Evolutionary conservation across 176 grass and related monocot genomes (phyloP), one percentile per base, ranked within the genome.

Genomic region (Paspalum vaginatum): DNA sequence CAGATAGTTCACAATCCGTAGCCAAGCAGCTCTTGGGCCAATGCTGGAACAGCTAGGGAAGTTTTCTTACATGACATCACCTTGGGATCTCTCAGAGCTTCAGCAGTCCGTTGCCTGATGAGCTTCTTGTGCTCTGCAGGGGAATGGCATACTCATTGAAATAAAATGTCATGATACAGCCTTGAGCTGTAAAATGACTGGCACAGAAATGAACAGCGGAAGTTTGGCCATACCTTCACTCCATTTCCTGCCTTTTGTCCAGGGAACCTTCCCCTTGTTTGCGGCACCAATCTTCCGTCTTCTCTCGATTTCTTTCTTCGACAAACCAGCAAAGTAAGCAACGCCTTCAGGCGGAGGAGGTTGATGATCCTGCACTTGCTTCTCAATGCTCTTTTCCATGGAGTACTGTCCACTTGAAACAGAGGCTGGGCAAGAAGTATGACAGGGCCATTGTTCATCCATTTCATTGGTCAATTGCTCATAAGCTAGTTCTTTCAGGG

Each of bases 31-130:
- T 53, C 20, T 59, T 76, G 20, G 51, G 20, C n/a, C 55, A 3
- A 51, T 38, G 21, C 39, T 63, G 79, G 55, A 77, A 54, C 13
- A 26, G 38, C 51, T 83, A 54, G 70, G 61, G 68, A 77, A 40
- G 38, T 75, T 83, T 78, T 90, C 94, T 94, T 93, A 94, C 90
- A 94, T 89, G 88, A 85, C 95, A 94, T 98, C 95, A 98, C 95
- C 95, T 98, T 94, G 88, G 92, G 95, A 56, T 94, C 86, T 66
- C 84, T 93, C 78, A 94, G 78, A 74, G 90, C 92, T 79, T 94
- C 83, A 13, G 64, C 37, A 26, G 88, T 98, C 43, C 86, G 81
- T 82, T 83, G 79, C 73, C 67, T 94, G 76, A 94, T 98, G 77
- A 72, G 80, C 42, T 92, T 77, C 76, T 79, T 89, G 21, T 93